Evolutionary conservation across 345 rosid species (phyloP).

Genomic region (Pelargonium nanum): DNA sequence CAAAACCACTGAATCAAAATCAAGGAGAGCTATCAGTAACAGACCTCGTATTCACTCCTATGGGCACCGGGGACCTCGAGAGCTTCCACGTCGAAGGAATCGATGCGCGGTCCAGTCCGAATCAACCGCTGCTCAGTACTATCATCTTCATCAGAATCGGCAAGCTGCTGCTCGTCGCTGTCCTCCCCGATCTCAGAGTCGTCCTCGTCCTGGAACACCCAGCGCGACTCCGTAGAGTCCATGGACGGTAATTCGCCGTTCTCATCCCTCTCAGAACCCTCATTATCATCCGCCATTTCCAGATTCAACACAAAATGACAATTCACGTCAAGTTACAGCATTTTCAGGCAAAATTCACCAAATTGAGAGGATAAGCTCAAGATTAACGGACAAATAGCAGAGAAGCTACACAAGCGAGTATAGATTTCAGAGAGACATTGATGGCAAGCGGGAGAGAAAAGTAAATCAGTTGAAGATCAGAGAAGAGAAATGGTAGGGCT

Average conservation of each 20-base stretch:
- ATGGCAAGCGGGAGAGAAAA: neutral
- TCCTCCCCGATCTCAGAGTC: constrained; percentile 48
- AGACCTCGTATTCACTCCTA: constrained; percentile 57
- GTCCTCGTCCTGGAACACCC: constrained; percentile 81
- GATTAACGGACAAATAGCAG: neutral
- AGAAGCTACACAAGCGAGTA: neutral
- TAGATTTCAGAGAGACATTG: neutral
- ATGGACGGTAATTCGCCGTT: constrained; percentile 38
- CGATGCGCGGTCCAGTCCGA: constrained; percentile 71
- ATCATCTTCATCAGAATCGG: constrained; percentile 66
- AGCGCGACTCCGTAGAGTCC: constrained; percentile 69
- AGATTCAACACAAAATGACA: neutral
- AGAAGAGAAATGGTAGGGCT: too few species aligned
- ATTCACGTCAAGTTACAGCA: neutral
- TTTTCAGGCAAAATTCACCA: neutral
- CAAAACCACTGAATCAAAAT: neutral
- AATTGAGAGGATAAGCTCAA: neutral
- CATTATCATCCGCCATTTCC: constrained; percentile 39
- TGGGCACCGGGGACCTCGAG: constrained; percentile 73
- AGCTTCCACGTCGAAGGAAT: constrained; percentile 86
- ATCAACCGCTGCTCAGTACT: constrained; percentile 56
- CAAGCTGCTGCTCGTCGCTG: constrained; percentile 15
- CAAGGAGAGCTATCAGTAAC: neutral
- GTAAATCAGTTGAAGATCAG: too few species aligned
- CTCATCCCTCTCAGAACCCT: constrained; percentile 27